Evolutionary conservation across 2,329 filamentous ascomycete genomes (phyloP).

Genomic region (Diaporthe batatas): DNA sequence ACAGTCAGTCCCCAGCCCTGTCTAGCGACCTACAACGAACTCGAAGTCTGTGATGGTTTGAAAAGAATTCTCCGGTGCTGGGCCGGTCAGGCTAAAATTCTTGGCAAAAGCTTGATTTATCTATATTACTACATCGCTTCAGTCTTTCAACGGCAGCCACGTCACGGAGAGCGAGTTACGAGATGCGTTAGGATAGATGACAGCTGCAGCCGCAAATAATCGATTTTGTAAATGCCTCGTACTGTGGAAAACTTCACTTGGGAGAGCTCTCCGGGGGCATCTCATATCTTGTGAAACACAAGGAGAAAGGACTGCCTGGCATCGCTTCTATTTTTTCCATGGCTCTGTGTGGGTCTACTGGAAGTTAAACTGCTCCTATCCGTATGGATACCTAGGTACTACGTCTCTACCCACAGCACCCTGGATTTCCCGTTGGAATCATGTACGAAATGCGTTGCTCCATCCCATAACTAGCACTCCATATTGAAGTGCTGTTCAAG

Average conservation of each 20-base stretch:
- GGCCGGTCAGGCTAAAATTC: not conserved
- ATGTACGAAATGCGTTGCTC: not conserved
- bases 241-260: not conserved
- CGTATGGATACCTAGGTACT: not conserved
- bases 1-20: not conserved
- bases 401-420: not conserved
- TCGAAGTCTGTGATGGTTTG: not conserved
- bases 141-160: not conserved
- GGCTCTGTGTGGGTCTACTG: not conserved
- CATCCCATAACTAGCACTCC: not conserved
- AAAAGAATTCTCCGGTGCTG: constrained; percentile 17
- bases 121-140: not conserved
- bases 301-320: not conserved
- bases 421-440: not conserved
- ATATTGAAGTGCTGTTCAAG: not conserved
- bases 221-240: not conserved
- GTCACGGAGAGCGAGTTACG: not conserved
- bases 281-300: not conserved
- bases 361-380: not conserved
- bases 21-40: not conserved
- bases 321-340: not conserved
- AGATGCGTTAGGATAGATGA: not conserved
- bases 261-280: not conserved
- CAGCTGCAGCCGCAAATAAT: not conserved
- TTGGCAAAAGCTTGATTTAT: constrained; percentile 32